Conservation (phyloP, 163 green algal species). For the Chlorella variabilis region DNA sequence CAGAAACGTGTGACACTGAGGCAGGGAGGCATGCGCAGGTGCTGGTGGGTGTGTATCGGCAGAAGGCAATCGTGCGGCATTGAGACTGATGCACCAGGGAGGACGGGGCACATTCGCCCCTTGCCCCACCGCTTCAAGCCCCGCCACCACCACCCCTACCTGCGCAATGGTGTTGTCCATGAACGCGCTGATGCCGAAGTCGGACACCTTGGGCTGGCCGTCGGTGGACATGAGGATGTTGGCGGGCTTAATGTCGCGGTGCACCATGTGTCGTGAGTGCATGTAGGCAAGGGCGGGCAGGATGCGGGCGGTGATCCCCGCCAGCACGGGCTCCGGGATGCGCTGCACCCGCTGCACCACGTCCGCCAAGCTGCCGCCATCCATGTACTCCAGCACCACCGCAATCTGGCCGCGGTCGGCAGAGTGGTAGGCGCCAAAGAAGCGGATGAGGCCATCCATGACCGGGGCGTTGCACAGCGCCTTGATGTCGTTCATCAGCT, state of each 20-base stretch:
- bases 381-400: slow-evolving; percentile 97
- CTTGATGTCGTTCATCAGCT: slow-evolving; percentile 96
- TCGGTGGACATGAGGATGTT: slow-evolving; percentile 90
- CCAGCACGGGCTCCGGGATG: slow-evolving; percentile 87
- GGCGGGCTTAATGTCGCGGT: slow-evolving; percentile 96
- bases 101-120: no score
- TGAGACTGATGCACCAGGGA: no score
- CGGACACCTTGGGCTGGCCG: slow-evolving; percentile 89
- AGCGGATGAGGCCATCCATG: slow-evolving; percentile 80
- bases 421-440: slow-evolving; percentile 90
- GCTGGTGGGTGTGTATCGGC: no score
- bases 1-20: slow-evolving; percentile 91
- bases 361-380: slow-evolving; percentile 92
- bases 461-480: slow-evolving; percentile 78
- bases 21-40: not conserved
- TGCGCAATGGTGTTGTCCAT: slow-evolving; percentile 88
- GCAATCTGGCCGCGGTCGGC: slow-evolving; percentile 83
- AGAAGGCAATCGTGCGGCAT: no score
- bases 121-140: no score
- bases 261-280: slow-evolving; percentile 85
- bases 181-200: slow-evolving; percentile 96
- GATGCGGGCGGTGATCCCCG: slow-evolving; percentile 75
- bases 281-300: slow-evolving; percentile 80
- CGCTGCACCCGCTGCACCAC: slow-evolving; percentile 60
- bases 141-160: no score